These are phyloP conservation scores for Pontederia paniculata DNA, from an alignment of 176 grass and related monocot genomes.

Conservation along the genomic window DNA sequence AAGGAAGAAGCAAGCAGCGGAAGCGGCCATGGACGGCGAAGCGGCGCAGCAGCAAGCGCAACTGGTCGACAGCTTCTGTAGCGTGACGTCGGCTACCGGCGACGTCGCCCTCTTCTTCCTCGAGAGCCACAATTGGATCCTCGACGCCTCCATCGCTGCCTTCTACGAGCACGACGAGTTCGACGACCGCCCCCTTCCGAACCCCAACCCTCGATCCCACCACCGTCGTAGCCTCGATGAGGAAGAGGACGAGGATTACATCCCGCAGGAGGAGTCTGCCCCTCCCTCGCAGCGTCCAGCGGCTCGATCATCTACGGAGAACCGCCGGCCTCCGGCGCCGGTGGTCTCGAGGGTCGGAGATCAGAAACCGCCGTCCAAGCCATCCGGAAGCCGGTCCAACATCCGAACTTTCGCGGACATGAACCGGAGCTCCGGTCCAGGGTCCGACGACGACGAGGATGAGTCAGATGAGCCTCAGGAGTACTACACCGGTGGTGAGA, in stretches of 20 bases:
- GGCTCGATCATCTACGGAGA: too few relatives aligned
- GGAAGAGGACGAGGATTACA: not conserved
- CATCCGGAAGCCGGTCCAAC: conserved; percentile 31
- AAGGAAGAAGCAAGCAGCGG: not conserved
- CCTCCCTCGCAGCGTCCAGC: not conserved
- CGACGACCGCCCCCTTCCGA: conserved; percentile 23
- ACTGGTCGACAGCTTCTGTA: conserved; percentile 51
- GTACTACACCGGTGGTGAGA: conserved; percentile 98
- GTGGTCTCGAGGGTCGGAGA: not conserved
- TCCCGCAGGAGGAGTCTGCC: not conserved
- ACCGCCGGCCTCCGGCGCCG: not conserved
- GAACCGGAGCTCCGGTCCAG: conserved; percentile 43
- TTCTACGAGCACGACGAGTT: conserved; percentile 27
- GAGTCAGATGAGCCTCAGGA: conserved; percentile 80
- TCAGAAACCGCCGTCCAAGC: conserved; percentile 14
- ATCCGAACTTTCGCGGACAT: conserved; percentile 90
- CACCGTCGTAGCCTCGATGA: not conserved
- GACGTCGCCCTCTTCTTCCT: conserved; percentile 77
- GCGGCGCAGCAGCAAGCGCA: not conserved
- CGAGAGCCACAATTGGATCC: conserved; percentile 66
- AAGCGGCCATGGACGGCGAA: not conserved
- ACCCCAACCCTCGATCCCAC: not conserved
- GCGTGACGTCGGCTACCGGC: conserved; percentile 51
- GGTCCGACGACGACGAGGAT: conserved; percentile 40
- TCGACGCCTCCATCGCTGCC: conserved; percentile 58